Evolutionary conservation across 805 yeast species (phyloP), one percentile per base, ranked within the genome.

Genomic region (Yarrowia sp.): DNA sequence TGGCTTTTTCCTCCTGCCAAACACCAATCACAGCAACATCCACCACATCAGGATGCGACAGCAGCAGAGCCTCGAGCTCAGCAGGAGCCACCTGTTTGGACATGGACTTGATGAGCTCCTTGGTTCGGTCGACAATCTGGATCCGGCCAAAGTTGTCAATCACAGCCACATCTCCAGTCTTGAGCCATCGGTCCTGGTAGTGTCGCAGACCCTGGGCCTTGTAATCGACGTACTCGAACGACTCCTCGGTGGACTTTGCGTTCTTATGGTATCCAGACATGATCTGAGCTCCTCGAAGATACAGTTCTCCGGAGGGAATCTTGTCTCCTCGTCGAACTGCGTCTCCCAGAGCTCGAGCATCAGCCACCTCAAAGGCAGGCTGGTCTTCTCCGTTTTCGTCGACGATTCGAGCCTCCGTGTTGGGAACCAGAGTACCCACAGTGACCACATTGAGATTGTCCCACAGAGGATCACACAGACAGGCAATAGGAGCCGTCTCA

Each of bases 91-190:
- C 72, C 56, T 70, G 73, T 32, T 67, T 63, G 22, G 73, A 72
- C 62, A 71, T 67, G 26, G 77, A 73, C 78, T 86, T 86, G 80
- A 86, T 86, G 71, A 86, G 82, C 73, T 86, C 88, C 77, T 86
- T 86, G 56, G 83, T 85, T 59, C 90, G 78, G 70, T 85, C 89
- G 62, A 85, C 81, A 66, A 85, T 82, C 67, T 70, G 75, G 62
- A 77, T 72, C 65, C 71, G 71, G 70, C 83, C 82, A 32, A 69
- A 68, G n/a, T 69, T 68, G 65, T 76, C 79, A 14, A 79, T 65
- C 3, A 70, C 69, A 7, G 82, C 83, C 52, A 81, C 78, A 72
- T 85, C 89, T 35, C 89, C 89, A 17, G 88, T 84, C 64, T 75
- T 75, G 70, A 84, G 79, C 63, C 63, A 58, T 43, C 51, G 28